A percentile compares a stretch with the other conserved stretches of the same genome.
phyloP scores from a whole-genome alignment of 2,329 filamentous ascomycete species.

The Escovopsis sp. region DNA sequence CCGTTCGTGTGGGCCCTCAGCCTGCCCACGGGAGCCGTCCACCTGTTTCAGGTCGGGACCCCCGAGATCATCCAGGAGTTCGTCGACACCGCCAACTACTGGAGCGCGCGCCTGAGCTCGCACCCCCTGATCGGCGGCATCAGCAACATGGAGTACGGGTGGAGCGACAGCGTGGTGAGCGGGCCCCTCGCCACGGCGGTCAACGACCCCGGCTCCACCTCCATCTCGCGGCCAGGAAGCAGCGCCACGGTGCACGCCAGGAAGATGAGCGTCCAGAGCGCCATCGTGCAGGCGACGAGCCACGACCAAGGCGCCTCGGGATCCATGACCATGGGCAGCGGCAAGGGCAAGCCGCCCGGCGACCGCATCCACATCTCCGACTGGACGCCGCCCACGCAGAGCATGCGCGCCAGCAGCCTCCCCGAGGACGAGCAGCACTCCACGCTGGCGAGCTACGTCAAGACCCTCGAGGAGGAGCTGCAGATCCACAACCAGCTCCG shows the following conservation, averaged over 20 bases:
- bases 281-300: slow-evolving; percentile 39
- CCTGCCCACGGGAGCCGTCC: slow-evolving; percentile 81
- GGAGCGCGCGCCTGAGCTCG: slow-evolving; percentile 87
- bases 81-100: slow-evolving; percentile 90
- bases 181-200: slow-evolving; percentile 38
- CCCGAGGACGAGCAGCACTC: slow-evolving; percentile 69
- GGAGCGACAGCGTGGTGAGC: slow-evolving; percentile 73
- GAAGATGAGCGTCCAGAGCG: slow-evolving; percentile 33
- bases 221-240: slow-evolving; percentile 34
- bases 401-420: slow-evolving; percentile 69
- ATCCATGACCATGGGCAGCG: slow-evolving; percentile 36
- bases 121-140: slow-evolving; percentile 86
- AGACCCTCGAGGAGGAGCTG: slow-evolving; percentile 73
- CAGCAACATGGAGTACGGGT: slow-evolving; percentile 95
- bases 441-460: slow-evolving; percentile 63
- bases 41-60: slow-evolving; percentile 96
- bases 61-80: slow-evolving; percentile 91
- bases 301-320: slow-evolving; percentile 42
- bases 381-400: slow-evolving; percentile 81
- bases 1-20: slow-evolving; percentile 92
- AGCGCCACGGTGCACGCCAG: slow-evolving; percentile 24
- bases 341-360: slow-evolving; percentile 53
- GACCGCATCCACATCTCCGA: slow-evolving; percentile 75
- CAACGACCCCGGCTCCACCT: slow-evolving; percentile 23
- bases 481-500: slow-evolving; percentile 79